Percentiles rank a stretch among this genome's conserved stretches.
Conservation (phyloP, 805 yeast species). For the Candida railenensis region DNA sequence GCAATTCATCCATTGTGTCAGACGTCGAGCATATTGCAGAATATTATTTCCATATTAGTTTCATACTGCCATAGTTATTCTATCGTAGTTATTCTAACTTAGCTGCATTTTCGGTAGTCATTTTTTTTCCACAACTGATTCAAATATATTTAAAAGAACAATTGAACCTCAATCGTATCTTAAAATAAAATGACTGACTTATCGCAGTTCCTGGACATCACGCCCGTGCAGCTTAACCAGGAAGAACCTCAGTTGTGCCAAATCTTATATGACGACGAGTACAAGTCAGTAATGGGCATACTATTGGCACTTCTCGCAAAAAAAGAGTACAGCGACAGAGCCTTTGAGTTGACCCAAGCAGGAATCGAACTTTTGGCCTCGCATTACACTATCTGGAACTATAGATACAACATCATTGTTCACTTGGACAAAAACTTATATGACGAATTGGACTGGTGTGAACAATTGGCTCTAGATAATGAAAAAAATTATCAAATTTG, state of each 20-base stretch:
- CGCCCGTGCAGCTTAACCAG: slow-evolving; percentile 41
- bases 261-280: slow-evolving; percentile 73
- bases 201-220: slow-evolving; percentile 39
- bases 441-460: slow-evolving; percentile 78
- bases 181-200: slow-evolving; percentile 2
- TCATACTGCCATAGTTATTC: no score
- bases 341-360: slow-evolving; percentile 60
- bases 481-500: slow-evolving; percentile 97
- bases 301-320: slow-evolving; percentile 57
- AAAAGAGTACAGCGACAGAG: slow-evolving; percentile 68
- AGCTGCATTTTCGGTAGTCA: not conserved
- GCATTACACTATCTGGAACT: slow-evolving; percentile 89
- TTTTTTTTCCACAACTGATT: not conserved
- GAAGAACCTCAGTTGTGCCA: slow-evolving; percentile 54
- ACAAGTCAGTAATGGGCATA: slow-evolving; percentile 57
- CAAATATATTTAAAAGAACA: no score
- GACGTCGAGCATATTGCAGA: no score
- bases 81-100: no score
- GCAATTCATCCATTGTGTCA: no score
- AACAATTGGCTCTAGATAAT: slow-evolving; percentile 66
- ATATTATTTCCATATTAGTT: no score
- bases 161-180: no score
- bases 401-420: slow-evolving; percentile 53
- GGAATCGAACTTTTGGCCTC: slow-evolving; percentile 77
- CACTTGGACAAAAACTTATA: slow-evolving; percentile 36